Evolutionary conservation across 179 eudicot species (phyloP), one percentile per base, ranked within the genome.

Genomic region (Pouteria campechiana): DNA sequence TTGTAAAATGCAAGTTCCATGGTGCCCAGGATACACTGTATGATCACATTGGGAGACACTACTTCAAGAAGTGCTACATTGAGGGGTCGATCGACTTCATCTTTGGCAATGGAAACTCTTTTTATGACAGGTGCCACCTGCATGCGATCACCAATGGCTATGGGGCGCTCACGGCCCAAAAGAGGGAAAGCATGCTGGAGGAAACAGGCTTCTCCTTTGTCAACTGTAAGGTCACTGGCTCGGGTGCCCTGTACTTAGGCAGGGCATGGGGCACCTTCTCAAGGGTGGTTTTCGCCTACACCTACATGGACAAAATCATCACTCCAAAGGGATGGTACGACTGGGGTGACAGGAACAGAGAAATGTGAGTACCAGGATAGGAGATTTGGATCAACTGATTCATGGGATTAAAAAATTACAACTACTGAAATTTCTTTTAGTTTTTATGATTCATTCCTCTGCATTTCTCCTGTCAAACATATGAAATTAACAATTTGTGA

Each of bases 191-290:
- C 58, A 35, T 69, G 54, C 63, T 76, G 1, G 90, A 83, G 40
- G 83, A 74, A 46, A 83, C 93, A 0, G 96, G 96, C 22, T 86
- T 86, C 52, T 86, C 93, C 3, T 86, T 86, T 30, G 57, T 82
- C 1, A 54, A 61, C 1, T 82, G 96, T 32, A 86, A 53, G 69
- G 70, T 86, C 12, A 83, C 96, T 3, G 96, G 96, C 11, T 83
- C 90, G 0, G 96, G 96, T 22, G 86, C 66, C 14, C 75, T 83
- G 16, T 87, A 83, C 72, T 50, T 87, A 41, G 96, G 96, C 3
- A 55, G 96, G 56, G 94, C 96, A 3, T 87, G 96, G 96, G 90
- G 96, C 1, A 54, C 65, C 9, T 83, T 74, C 51, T 83, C 94
- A 0, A 68, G 87, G 46, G 96, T 87, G 11, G 80, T 87, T 21